Evolutionary conservation across 164 flowering plant species (phyloP).

Genomic region (Stephania japonica): DNA sequence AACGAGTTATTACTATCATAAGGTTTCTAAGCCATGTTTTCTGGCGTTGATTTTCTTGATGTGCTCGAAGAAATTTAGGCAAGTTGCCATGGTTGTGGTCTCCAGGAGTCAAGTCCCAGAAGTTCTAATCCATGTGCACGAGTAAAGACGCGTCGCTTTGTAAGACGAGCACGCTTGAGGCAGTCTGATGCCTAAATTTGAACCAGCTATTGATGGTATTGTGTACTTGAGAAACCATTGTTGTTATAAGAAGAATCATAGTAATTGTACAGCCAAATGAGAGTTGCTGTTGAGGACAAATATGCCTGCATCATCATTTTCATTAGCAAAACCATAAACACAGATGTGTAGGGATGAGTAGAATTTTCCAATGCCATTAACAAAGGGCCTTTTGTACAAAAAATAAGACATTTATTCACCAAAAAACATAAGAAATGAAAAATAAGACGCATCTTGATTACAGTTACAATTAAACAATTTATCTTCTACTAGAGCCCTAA

Average conservation of each 20-base stretch:
- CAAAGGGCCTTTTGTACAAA: neutral
- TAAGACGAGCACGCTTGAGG: neutral
- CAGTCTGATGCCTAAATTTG: no score
- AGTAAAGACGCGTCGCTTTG: neutral
- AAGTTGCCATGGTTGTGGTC: neutral
- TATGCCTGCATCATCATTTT: neutral
- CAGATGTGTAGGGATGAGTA: neutral
- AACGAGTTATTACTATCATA: neutral
- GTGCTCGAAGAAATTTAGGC: neutral
- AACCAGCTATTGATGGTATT: no score
- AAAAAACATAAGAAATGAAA: neutral
- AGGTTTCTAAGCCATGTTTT: neutral
- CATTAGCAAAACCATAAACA: no score
- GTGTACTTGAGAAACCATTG: neutral
- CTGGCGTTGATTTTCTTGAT: neutral
- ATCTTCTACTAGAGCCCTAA: slow-evolving; percentile 41
- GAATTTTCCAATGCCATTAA: neutral
- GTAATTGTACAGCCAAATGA: neutral
- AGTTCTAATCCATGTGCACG: neutral
- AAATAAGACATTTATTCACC: neutral
- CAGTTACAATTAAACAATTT: neutral
- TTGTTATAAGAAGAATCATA: neutral
- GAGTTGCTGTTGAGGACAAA: neutral
- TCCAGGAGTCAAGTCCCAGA: neutral
- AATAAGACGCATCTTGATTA: neutral